Evolutionary conservation across 331 rosid genomes (phyloP).

Genomic region (Acacia concinna): DNA sequence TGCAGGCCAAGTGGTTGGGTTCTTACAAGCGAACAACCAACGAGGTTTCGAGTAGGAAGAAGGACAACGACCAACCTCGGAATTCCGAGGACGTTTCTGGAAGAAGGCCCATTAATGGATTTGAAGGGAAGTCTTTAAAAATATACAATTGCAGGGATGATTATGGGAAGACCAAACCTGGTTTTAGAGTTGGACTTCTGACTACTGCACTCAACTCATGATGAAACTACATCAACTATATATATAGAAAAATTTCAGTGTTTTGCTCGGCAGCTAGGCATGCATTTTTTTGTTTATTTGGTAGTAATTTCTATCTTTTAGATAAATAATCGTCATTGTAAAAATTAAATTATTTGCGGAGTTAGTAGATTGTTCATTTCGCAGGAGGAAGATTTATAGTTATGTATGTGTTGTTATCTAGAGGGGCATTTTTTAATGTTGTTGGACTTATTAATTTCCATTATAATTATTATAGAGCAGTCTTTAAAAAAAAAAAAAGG

Average conservation of each 20-base stretch:
- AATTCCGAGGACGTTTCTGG: constrained; percentile 2
- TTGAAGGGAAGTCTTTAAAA: constrained; percentile 28
- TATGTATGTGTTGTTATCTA: no score
- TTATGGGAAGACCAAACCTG: constrained; percentile 8
- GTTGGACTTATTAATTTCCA: no score
- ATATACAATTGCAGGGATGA: constrained; percentile 16
- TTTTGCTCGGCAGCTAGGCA: background rate
- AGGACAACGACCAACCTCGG: background rate
- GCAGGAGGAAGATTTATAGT: background rate
- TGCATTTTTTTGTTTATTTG: background rate
- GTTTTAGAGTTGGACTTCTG: constrained; percentile 35
- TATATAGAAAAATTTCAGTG: no score
- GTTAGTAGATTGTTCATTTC: background rate
- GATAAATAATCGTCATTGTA: background rate
- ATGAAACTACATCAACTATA: no score
- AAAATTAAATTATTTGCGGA: background rate
- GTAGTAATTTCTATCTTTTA: background rate
- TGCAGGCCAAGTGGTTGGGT: constrained; percentile 61
- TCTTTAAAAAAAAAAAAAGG: no score
- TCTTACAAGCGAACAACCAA: constrained; percentile 53
- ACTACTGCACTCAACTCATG: constrained; percentile 19
- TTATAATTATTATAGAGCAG: no score
- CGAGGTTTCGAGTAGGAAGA: constrained; percentile 24
- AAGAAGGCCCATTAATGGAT: constrained; percentile 29
- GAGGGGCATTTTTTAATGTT: background rate